A percentile compares a stretch with the other conserved stretches of the same genome.
These are phyloP conservation scores for Fragaria vesca DNA, from an alignment of 306 rosid genomes.

Conservation along the genomic window DNA sequence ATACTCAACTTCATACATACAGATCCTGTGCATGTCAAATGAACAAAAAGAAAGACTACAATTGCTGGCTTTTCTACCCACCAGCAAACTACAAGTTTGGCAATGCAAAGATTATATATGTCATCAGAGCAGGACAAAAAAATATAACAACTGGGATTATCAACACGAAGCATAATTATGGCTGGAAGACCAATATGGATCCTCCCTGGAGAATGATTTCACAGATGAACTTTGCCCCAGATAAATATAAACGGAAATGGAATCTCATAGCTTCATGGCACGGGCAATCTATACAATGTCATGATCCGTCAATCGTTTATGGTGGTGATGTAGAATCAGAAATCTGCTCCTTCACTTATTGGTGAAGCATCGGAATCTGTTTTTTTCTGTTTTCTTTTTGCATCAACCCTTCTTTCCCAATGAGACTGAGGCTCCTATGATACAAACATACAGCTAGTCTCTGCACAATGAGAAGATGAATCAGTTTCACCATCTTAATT, in stretches of 20 bases:
- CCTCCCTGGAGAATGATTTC: slow-evolving; percentile 35
- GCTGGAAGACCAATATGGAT: slow-evolving; percentile 35
- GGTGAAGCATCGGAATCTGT: slow-evolving; percentile 31
- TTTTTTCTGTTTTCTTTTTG: slow-evolving; percentile 14
- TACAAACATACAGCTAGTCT: slow-evolving; percentile 54
- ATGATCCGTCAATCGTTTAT: slow-evolving; percentile 25
- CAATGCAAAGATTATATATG: slow-evolving; percentile 33
- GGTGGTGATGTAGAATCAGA: slow-evolving; percentile 36
- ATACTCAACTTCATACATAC: slow-evolving; percentile 33
- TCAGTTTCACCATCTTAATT: slow-evolving; percentile 40
- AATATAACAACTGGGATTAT: slow-evolving; percentile 15
- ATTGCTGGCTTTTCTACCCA: slow-evolving; percentile 28
- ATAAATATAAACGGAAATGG: slow-evolving; percentile 28
- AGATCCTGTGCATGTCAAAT: slow-evolving; percentile 42
- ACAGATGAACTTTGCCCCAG: slow-evolving; percentile 27
- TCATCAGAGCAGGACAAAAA: slow-evolving; percentile 32
- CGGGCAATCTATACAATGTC: slow-evolving; percentile 20
- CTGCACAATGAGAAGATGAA: slow-evolving; percentile 40
- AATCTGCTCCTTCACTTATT: slow-evolving; percentile 31
- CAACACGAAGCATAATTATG: slow-evolving; percentile 26
- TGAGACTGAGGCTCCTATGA: slow-evolving; percentile 57
- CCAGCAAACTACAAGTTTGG: slow-evolving; percentile 30
- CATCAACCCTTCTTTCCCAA: slow-evolving; percentile 38
- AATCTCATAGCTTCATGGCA: slow-evolving; percentile 28
- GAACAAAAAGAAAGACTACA: slow-evolving; percentile 32